Evolutionary conservation across 2,329 filamentous ascomycete species (phyloP), one percentile per base, ranked within the genome.

Genomic region (Colletotrichum melonis): DNA sequence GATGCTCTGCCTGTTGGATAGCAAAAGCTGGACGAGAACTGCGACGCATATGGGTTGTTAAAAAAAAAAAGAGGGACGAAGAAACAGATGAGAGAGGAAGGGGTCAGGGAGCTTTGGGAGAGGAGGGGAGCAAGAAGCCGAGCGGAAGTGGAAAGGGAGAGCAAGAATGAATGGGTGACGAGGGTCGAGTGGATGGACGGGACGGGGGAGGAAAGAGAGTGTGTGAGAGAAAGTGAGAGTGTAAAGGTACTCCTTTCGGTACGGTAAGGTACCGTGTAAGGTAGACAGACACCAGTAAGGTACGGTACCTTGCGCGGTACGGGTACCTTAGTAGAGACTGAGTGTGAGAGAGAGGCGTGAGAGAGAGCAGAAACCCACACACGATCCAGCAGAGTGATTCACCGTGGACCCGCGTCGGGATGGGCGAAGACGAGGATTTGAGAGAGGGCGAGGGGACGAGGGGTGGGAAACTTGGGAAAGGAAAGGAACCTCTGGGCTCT

Each of bases 371-470:
- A 69, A 72, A 69, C 70, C 70, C 70, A 72, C 70, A 38, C 55
- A 64, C 54, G 70, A 69, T 72, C 66, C 70, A 72, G 70, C 59
- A 69, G 62, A 28, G 59, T 72, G 69, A 72, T 64, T 72, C 69
- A 72, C 52, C 66, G 54, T 59, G 66, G 69, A 67, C 69, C 69
- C 62, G 62, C 54, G 66, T 69, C 69, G 69, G 69, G 67, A 73
- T 70, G 71, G 67, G 65, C 65, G 70, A 74, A 35, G 69, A 75
- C 63, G 66, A 67, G 66, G 65, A 57, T 64, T 42, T 35, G 32
- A 8, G 38, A 42, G 30, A 66, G 56, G 60, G 52, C 42, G 24
- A 49, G 30, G 14, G 63, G 52, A 63, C 52, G 57, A 49, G 55
- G 62, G 30, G 42, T 55, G 66, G 62, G 56, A 66, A 49, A 42